Evolutionary conservation across 202 grass and related monocot species (phyloP), one percentile per base, ranked within the genome.

Genomic region (Cymbopogon flexuosus): DNA sequence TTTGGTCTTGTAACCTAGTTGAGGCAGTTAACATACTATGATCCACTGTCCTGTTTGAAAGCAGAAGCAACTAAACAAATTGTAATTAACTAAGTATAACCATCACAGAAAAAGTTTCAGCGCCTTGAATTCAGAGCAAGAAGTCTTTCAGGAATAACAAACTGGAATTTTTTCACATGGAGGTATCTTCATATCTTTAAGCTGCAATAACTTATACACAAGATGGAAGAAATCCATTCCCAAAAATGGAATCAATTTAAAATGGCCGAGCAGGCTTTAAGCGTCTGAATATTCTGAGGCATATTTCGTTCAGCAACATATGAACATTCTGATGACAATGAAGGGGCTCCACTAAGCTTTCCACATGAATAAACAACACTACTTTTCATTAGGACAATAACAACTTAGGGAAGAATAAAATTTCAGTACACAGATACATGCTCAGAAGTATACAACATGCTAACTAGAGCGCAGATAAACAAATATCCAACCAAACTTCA

Each of bases 1-100:
- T 85, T 85, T 77, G 22, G 41, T 77, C 78, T 52, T 89, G 72
- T 81, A 71, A 72, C 82, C 57, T 59, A 49, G 65, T 29, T 42
- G 46, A 81, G 68, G 67, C 18, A 24, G 41, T 67, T 82, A 62
- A 73, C 87, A 0, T n/a, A 59, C 39, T 49, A 1, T 30, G 43
- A 31, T 68, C 9, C 30, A 51, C 57, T 60, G 58, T 31, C 24
- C 37, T 10, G 40, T 62, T 85, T 47, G n/a, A 43, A 18, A 71
- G 57, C 6, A 59, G 65, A 77, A 72, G 42, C 27, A 21, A 41
- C 5, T 9, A 45, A 81, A 70, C 47, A 0, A 1, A 13, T 62
- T 60, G 23, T 5, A 9, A 21, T 56, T 21, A 56, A 18, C 8
- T 27, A 70, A n/a, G n/a, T n/a, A n/a, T 22, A 23, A 47, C 54